Conservation (phyloP, 306 rosid genomes). For the Cucurbita maxima region DNA sequence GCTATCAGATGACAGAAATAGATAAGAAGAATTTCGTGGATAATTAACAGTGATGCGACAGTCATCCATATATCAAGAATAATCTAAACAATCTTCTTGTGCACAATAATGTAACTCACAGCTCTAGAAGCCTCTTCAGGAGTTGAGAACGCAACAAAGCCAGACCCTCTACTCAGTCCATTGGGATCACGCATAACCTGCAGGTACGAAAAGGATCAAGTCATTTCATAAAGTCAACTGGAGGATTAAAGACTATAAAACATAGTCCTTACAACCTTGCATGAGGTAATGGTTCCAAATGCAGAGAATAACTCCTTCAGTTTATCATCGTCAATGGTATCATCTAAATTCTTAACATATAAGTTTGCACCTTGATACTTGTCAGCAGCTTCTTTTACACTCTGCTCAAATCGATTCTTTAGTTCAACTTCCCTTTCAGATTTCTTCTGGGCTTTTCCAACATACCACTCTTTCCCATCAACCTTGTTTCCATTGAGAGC, state of each 20-base stretch:
- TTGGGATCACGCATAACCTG: slow-evolving; percentile 97
- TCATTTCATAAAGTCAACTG: not conserved
- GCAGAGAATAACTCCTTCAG: slow-evolving; percentile 65
- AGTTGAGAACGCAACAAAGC: slow-evolving; percentile 90
- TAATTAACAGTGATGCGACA: not conserved
- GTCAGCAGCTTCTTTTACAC: slow-evolving; percentile 85
- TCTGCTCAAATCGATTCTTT: slow-evolving; percentile 64
- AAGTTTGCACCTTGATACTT: slow-evolving; percentile 86
- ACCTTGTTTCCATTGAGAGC: slow-evolving; percentile 57
- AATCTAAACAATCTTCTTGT: not conserved
- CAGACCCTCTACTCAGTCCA: slow-evolving; percentile 88
- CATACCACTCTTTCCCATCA: slow-evolving; percentile 84
- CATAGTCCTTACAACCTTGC: slow-evolving; percentile 47
- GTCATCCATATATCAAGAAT: not conserved
- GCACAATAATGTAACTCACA: slow-evolving; percentile 32
- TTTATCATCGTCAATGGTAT: slow-evolving; percentile 53
- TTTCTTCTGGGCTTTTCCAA: slow-evolving; percentile 91
- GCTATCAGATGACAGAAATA: not conserved
- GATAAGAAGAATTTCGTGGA: not conserved
- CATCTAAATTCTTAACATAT: slow-evolving; percentile 76
- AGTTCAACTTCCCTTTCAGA: slow-evolving; percentile 79
- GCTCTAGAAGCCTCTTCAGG: slow-evolving; percentile 97
- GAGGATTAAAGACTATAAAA: not conserved
- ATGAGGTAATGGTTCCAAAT: slow-evolving; percentile 70
- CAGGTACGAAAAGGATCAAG: slow-evolving; percentile 10